phyloP scores from a whole-genome alignment of 73 alveolate species.

The Tetrahymena thermophila region DNA sequence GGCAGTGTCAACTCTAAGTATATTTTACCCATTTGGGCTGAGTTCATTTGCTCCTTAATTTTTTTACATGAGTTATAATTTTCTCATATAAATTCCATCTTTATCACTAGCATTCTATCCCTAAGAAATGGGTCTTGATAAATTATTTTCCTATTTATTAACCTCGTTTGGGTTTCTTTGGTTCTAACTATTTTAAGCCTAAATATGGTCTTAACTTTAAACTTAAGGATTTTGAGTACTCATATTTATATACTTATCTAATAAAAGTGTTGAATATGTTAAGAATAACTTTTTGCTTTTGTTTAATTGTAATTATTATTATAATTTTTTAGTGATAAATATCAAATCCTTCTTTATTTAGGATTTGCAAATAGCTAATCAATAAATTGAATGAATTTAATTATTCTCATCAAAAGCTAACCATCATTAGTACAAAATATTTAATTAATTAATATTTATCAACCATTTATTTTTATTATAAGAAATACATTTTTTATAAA shows the following conservation, averaged over 20 bases:
- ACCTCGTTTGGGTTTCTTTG: neutral
- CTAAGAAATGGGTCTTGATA: neutral
- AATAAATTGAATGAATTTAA: neutral
- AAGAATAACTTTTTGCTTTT: neutral
- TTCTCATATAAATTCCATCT: neutral
- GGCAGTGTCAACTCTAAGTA: neutral
- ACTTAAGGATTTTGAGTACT: neutral
- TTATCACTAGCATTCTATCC: neutral
- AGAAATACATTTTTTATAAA: neutral
- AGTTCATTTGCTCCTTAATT: neutral
- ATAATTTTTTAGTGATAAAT: neutral
- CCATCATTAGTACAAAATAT: neutral
- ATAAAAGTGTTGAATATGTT: neutral
- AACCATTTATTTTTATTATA: neutral
- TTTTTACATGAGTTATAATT: neutral
- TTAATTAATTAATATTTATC: neutral
- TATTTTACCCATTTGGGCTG: neutral
- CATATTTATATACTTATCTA: neutral
- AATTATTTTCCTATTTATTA: neutral
- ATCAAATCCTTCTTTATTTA: neutral
- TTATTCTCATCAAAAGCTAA: neutral
- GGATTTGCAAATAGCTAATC: neutral
- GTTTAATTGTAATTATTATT: neutral
- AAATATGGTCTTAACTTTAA: neutral
- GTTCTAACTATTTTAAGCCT: neutral